Evolutionary conservation across 768 basidiomycete genomes (phyloP).

Genomic region (Lepiota brunneoincarnata): DNA sequence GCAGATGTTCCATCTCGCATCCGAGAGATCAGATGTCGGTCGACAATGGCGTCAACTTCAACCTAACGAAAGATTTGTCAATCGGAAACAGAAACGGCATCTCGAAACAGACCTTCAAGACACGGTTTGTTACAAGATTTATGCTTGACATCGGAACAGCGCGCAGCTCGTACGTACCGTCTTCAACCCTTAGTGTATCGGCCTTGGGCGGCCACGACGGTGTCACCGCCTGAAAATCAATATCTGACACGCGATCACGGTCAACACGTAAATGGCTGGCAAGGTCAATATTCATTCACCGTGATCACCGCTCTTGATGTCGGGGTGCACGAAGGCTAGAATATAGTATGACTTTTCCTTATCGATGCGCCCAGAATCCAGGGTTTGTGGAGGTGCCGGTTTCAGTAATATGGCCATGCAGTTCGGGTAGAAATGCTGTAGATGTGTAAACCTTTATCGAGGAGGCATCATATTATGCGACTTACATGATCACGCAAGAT

Average conservation of each 20-base stretch:
- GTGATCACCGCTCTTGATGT: constrained; percentile 50
- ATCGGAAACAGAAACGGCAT: constrained; percentile 1
- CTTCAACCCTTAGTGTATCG: constrained; percentile 40
- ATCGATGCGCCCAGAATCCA: constrained; percentile 41
- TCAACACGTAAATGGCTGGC: background rate
- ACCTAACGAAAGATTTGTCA: constrained; percentile 41
- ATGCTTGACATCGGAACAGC: constrained; percentile 72
- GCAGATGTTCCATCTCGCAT: constrained; percentile 56
- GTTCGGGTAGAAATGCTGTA: constrained; percentile 72
- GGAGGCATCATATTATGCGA: background rate
- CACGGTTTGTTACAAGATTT: constrained; percentile 64
- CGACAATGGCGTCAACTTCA: constrained; percentile 66
- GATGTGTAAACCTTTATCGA: constrained; percentile 2
- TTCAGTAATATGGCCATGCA: constrained; percentile 74
- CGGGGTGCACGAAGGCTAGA: constrained; percentile 66
- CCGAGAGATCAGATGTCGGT: constrained; percentile 56
- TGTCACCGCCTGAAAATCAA: constrained; percentile 52
- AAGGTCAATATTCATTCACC: constrained; percentile 36
- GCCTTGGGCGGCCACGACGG: constrained; percentile 78
- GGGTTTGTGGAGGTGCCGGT: constrained; percentile 46
- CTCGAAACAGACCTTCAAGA: constrained; percentile 57
- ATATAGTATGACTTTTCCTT: constrained; percentile 62
- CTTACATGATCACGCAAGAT: constrained; percentile 80
- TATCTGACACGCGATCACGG: constrained; percentile 37
- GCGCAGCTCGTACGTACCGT: constrained; percentile 64